Base-by-base conservation (phyloP, 129 eudicot genomes). In the Kitagawia praeruptora region DNA sequence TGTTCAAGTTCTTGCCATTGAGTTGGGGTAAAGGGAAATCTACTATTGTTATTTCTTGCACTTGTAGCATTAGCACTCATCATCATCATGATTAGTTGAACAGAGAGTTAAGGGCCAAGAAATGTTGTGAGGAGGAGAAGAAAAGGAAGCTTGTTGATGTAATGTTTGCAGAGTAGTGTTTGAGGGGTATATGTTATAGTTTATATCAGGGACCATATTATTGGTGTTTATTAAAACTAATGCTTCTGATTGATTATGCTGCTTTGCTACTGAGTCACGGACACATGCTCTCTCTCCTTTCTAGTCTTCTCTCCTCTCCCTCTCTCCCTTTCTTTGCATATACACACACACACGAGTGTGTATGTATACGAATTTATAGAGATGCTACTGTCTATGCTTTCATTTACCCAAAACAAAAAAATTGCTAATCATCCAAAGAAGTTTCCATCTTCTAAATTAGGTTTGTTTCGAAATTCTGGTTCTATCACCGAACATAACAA, bases 1-100 rank as follows among this genome's bases (percentile, higher is more conserved):
- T 91, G 93, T 77, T 93, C 98, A 45, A 93, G 92, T 63, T 93
- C 96, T 86, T 91, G 96, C 96, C 96, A 91, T 76, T 93, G 98
- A 67, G 85, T 77, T 58, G 93, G 85, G 18, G 98, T 91, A 81
- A 93, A 93, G 18, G 98, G 98, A 45, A 82, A 87, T 84, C 86
- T 87, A 25, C 75, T 76, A 70, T 70, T 69, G 63, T 49, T 83
- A 14, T 84, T 83, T 21, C 67, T 58, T 58, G 75, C 71, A 61
- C 61, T 79, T 37, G 81, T 40, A 9, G 78, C 19, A 70, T 56
- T 79, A 15, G 39, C 4, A 70, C 76, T 80, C 54, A 76, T 79
- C 54, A 80, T 85, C 84, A 85, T 90, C 89, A 88, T 89, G 31
- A 78, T 67, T 23, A 69, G 72, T 27, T 67, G 13, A 34, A 51